Conservation (phyloP, 768 basidiomycete species). For the Mycena epipterygia region DNA sequence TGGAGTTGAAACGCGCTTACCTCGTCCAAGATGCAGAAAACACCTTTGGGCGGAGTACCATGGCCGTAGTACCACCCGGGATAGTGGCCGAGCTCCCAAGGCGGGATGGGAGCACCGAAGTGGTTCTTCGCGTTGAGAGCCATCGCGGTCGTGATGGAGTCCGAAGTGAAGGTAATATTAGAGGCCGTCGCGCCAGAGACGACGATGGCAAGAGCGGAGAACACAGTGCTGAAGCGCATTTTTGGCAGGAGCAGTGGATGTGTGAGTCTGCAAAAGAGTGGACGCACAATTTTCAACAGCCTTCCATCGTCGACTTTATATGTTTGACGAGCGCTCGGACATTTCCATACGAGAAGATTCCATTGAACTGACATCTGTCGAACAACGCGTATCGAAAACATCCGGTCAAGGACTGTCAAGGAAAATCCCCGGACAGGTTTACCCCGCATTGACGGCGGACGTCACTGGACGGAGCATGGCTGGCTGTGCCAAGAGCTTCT, state of each 20-base stretch:
- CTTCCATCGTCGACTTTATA: constrained; percentile 12
- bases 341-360: constrained; percentile 9
- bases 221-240: constrained; percentile 33
- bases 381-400: background rate
- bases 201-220: constrained; percentile 23
- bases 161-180: background rate
- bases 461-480: background rate
- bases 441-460: background rate
- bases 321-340: background rate
- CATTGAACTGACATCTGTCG: constrained; percentile 18
- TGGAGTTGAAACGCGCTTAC: background rate
- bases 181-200: constrained; percentile 21
- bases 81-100: constrained; percentile 44
- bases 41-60: constrained; percentile 8
- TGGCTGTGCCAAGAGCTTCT: background rate
- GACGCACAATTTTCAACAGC: constrained; percentile 24
- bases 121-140: constrained; percentile 38
- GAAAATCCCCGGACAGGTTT: too few relatives aligned
- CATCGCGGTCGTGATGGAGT: constrained; percentile 4
- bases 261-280: constrained; percentile 22
- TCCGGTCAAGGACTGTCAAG: background rate
- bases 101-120: constrained; percentile 52
- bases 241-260: constrained; percentile 9
- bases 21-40: constrained; percentile 5
- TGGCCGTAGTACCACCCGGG: constrained; percentile 58